phyloP scores from a whole-genome alignment of 371 early-diverging fungal genomes.

The Apophysomyces ossiformis region DNA sequence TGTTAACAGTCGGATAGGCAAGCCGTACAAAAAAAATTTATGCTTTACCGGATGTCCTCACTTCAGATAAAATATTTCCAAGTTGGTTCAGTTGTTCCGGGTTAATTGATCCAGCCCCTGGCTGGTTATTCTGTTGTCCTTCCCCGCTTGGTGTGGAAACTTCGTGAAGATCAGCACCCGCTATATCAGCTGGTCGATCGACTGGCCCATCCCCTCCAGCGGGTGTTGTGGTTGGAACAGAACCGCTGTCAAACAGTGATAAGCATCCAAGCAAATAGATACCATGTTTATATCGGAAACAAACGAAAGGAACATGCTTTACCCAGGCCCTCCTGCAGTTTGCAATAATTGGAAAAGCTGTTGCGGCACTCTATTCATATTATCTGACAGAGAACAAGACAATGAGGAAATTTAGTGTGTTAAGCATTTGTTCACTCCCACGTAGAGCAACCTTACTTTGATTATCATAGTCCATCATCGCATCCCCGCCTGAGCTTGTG shows the following conservation, averaged over 20 bases:
- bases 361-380: constrained; percentile 6
- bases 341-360: constrained; percentile 54
- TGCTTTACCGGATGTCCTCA: constrained; percentile 30
- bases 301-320: constrained; percentile 1
- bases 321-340: constrained; percentile 52
- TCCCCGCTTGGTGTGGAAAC: not conserved
- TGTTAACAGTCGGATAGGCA: not conserved
- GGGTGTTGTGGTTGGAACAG: constrained; percentile 26
- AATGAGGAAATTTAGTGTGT: no score
- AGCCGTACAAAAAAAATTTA: not conserved
- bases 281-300: not conserved
- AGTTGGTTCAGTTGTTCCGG: constrained; percentile 28
- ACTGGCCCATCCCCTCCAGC: constrained; percentile 11
- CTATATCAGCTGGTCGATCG: not conserved
- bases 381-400: not conserved
- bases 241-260: constrained; percentile 23
- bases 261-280: not conserved
- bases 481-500: constrained; percentile 25
- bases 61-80: constrained; percentile 28
- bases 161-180: not conserved
- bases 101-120: constrained; percentile 8
- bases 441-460: not conserved
- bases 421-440: no score
- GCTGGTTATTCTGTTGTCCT: constrained; percentile 14
- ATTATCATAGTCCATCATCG: constrained; percentile 13